These are phyloP conservation scores for Penicillium digitatum DNA, from an alignment of 2,329 filamentous ascomycete species.

Conservation along the genomic window DNA sequence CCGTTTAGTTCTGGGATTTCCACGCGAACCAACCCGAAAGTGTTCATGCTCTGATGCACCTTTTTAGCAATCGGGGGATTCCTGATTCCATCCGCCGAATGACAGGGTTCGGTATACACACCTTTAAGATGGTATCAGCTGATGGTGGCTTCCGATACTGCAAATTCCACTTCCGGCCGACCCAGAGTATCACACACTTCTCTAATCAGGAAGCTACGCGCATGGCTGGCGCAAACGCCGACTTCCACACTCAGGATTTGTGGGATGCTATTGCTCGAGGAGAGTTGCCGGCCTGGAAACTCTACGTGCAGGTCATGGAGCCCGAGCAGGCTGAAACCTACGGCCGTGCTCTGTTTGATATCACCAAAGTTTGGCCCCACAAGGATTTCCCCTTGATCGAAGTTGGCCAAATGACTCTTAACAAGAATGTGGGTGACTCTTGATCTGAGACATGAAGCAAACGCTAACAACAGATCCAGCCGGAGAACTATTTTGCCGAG, in stretches of 20 bases:
- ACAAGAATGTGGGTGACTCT: constrained; percentile 42
- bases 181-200: constrained; percentile 54
- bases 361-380: constrained; percentile 55
- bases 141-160: constrained; percentile 56
- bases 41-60: constrained; percentile 57
- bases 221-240: constrained; percentile 54
- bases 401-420: constrained; percentile 51
- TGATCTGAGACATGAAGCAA: neutral
- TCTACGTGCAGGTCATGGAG: constrained; percentile 54
- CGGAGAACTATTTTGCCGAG: constrained; percentile 57
- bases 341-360: constrained; percentile 53
- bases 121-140: constrained; percentile 29
- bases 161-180: constrained; percentile 58
- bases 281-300: constrained; percentile 55
- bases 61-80: constrained; percentile 60
- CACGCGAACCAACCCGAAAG: constrained; percentile 55
- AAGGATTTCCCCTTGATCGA: constrained; percentile 47
- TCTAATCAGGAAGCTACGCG: constrained; percentile 51
- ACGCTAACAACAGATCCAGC: constrained; percentile 29
- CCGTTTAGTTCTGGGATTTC: constrained; percentile 56
- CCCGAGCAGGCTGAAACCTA: constrained; percentile 50
- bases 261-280: constrained; percentile 57
- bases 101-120: constrained; percentile 49
- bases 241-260: constrained; percentile 57
- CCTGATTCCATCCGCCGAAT: constrained; percentile 41